A percentile compares a stretch with the other conserved stretches of the same genome.
These are phyloP conservation scores for Colletotrichum musae DNA, from an alignment of 2,329 filamentous ascomycete species.

Conservation along the genomic window DNA sequence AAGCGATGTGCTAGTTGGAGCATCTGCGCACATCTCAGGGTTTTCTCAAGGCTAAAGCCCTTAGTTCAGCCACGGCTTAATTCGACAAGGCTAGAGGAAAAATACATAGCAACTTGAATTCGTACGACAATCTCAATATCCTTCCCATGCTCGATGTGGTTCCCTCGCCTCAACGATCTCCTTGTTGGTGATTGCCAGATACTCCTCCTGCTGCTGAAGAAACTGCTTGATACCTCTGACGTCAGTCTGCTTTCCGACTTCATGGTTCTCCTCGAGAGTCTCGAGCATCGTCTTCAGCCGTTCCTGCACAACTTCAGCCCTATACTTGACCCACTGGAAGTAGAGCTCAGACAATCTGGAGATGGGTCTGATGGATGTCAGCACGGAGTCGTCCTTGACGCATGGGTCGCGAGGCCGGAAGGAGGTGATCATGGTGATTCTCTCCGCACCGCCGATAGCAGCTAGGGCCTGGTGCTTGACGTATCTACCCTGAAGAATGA, in stretches of 20 bases:
- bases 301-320: conserved; percentile 74
- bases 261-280: conserved; percentile 10
- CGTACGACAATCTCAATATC: background rate
- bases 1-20: no score
- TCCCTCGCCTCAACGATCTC: conserved; percentile 9
- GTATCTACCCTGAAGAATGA: conserved; percentile 61
- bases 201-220: conserved; percentile 6
- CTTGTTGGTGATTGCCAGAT: background rate
- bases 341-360: conserved; percentile 71
- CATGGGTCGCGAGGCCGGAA: conserved; percentile 58
- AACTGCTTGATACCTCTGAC: background rate
- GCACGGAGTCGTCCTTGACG: conserved; percentile 63
- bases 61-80: no score
- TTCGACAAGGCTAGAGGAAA: no score
- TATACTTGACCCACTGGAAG: conserved; percentile 73
- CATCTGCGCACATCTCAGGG: no score
- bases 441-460: conserved; percentile 57
- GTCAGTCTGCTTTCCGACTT: conserved; percentile 4
- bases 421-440: conserved; percentile 62
- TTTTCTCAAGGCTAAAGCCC: no score
- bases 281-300: conserved; percentile 50
- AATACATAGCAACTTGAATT: no score
- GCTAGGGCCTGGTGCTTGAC: conserved; percentile 60
- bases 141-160: background rate
- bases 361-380: conserved; percentile 70